These are phyloP conservation scores for Elsinoe fawcettii DNA, from an alignment of 2,329 filamentous ascomycete species.

Conservation along the genomic window DNA sequence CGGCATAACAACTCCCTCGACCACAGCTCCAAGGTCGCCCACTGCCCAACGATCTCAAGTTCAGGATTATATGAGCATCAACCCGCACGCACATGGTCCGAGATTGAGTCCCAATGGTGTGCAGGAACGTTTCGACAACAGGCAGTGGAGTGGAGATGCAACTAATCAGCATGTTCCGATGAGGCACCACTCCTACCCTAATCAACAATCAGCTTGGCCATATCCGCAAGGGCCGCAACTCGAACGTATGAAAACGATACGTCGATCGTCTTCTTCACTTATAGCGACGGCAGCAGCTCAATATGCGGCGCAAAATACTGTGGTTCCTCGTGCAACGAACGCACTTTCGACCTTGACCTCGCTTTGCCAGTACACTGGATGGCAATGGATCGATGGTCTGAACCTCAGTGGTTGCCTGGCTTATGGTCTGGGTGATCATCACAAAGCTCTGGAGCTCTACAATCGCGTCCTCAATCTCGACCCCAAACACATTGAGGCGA, in stretches of 20 bases:
- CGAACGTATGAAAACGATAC: background rate
- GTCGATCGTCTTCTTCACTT: background rate
- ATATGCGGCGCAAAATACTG: conserved; percentile 9
- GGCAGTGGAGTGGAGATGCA: background rate
- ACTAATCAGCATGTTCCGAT: background rate
- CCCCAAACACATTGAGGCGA: conserved; percentile 72
- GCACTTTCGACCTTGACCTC: conserved; percentile 65
- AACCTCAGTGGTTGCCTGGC: conserved; percentile 83
- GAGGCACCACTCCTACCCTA: background rate
- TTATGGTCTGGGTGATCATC: conserved; percentile 80
- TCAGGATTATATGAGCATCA: background rate
- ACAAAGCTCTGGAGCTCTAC: conserved; percentile 69
- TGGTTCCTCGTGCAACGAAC: conserved; percentile 43
- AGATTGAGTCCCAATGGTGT: background rate
- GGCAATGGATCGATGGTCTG: conserved; percentile 91
- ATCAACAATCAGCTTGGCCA: background rate
- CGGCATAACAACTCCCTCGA: background rate
- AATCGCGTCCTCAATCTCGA: conserved; percentile 56
- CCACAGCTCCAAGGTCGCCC: background rate
- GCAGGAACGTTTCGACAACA: background rate
- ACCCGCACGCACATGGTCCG: background rate
- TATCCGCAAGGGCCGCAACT: background rate
- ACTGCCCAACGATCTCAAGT: background rate
- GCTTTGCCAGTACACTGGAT: conserved; percentile 70
- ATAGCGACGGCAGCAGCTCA: background rate